Evolutionary conservation across 352 stramenopile species (phyloP), one percentile per base, ranked within the genome.

Genomic region (Aphanomyces stellatus): DNA sequence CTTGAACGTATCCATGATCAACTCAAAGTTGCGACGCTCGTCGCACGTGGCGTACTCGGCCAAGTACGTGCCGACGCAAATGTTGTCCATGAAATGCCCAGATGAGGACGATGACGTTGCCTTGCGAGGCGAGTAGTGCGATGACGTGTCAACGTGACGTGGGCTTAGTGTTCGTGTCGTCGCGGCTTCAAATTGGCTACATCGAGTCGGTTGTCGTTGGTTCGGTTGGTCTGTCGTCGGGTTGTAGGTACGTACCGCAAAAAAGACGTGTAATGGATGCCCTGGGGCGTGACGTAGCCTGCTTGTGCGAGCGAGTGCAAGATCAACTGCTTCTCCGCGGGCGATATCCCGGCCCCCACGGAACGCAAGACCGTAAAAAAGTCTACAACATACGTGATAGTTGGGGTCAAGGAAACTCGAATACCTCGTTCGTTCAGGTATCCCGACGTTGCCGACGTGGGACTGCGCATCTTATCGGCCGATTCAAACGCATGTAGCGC

Each of bases 31-130:
- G 19, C 22, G 10, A 4, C 60, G 33, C 25, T 67, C 60, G 28
- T 41, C 30, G 31, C 11, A 15, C 49, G 60, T 67, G 10, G 60
- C 60, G 27, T 59, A 37, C n/a, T 67, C 60, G 7, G 40, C 25
- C 28, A 67, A 46, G 60, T 67, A 67, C n/a, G 60, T 34, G 2
- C 40, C 60, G 11, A 67, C 60, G 28, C 60, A 60, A 11, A 67
- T 56, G 27, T 43, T 57, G 46, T 41, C 28, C 2, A 65, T n/a
- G 24, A 8, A 17, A 43, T 43, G 37, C 8, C 37, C 8, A 43
- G 8, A 17, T 8, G 37, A 43, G 17, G 37, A 43, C 37, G 37
- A 43, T 43, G n/a, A n/a, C n/a, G n/a, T n/a, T n/a, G n/a, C n/a
- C n/a, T n/a, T n/a, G n/a, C n/a, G n/a, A n/a, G 0, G 37, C n/a